phyloP scores from a whole-genome alignment of 2,329 filamentous ascomycete species.

The Fusarium algeriense region DNA sequence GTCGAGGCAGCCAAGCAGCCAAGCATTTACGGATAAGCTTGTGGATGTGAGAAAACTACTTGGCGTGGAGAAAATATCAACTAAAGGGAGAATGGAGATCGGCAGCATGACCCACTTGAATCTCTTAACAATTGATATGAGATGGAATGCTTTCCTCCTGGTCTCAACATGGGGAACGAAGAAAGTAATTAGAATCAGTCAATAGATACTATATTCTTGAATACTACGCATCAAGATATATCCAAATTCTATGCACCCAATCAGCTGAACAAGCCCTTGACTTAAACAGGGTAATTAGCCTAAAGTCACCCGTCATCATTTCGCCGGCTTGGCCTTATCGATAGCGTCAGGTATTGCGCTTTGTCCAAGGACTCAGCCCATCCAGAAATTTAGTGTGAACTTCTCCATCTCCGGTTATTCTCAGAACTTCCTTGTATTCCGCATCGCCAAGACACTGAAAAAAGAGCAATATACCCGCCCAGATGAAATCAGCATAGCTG shows the following conservation, averaged over 20 bases:
- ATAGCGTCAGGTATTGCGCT: constrained; percentile 15
- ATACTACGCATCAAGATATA: not conserved
- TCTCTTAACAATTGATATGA: not conserved
- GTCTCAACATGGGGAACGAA: not conserved
- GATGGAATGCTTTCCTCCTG: accelerated
- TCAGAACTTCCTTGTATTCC: constrained; percentile 26
- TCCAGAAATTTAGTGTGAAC: constrained; percentile 14
- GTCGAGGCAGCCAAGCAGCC: not conserved
- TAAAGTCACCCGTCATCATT: not conserved
- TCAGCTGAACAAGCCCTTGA: accelerated
- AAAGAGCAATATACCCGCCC: constrained; percentile 62
- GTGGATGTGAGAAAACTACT: not conserved
- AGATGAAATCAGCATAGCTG: constrained; percentile 69
- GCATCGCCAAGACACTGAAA: constrained; percentile 29
- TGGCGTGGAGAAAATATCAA: constrained; percentile 18
- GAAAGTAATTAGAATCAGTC: accelerated
- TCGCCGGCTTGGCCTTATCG: not conserved
- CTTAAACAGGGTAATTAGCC: not conserved
- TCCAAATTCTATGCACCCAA: accelerated
- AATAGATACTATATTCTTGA: not conserved
- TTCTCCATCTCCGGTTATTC: constrained; percentile 18
- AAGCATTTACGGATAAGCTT: not conserved
- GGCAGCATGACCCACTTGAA: not conserved
- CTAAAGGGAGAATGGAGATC: not conserved
- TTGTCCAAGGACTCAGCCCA: constrained; percentile 25